Base-by-base conservation (phyloP, 73 alveolate species). In the Paramecium octaurelia region DNA sequence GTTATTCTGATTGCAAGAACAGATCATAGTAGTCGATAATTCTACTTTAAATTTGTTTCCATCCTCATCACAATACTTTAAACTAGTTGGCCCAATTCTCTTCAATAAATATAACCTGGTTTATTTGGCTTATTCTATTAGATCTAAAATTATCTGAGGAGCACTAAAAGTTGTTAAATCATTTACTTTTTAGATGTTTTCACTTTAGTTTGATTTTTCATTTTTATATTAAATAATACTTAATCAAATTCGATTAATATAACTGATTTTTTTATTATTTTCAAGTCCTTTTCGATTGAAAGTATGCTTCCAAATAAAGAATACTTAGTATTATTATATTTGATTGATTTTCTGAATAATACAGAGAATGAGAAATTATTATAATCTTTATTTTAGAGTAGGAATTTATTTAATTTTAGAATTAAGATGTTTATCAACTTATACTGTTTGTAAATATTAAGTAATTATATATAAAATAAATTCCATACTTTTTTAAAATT, bases 31-130 rank as follows among this genome's bases (percentile, higher is more conserved):
- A 40, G 24, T 42, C 14, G 76, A 42, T 80, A 80, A 44, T 23
- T 44, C 70, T 38, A 80, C 91, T 42, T 80, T 80, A 46, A 80
- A 80, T 46, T 42, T 80, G 20, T 48, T 40, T 42, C 75, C 91
- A 44, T 80, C 73, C 6, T 80, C 91, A 80, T 80, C 91, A 21
- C 91, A 80, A 80, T 80, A 80, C 34, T 80, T 80, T 31, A 80
- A 23, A 24, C 38, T 38, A 23, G 91, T 80, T 24, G 91, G 91
- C 11, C 91, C 91, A 11, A 23, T 42, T 80, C 91, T 80, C 29
- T 80, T 80, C 6, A 80, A 27, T 24, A 80, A 40, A 48, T 44
- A 80, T 80, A 80, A 48, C 12, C 91, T 80, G 6, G 91, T 80
- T 46, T 40, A 21, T 46, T 44, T 31, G 9, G 91, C 91, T 46